Conservation (phyloP, 2,329 filamentous ascomycete genomes). For the Ceratocystiopsis sp. region DNA sequence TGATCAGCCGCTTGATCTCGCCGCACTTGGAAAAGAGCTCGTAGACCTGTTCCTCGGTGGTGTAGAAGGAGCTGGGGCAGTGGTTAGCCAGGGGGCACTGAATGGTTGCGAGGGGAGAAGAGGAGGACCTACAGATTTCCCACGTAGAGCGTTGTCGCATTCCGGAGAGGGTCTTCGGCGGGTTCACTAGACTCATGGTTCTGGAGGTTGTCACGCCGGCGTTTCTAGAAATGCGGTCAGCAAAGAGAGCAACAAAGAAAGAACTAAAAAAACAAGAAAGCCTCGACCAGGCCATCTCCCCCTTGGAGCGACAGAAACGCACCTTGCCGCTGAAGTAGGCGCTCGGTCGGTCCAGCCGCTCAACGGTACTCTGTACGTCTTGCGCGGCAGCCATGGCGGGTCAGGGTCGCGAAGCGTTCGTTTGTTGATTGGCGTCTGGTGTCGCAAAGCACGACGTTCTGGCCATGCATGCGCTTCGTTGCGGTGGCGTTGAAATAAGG, state of each 20-base stretch:
- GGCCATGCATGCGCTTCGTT: too few species aligned
- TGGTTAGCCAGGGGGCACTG: background rate
- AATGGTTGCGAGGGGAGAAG: background rate
- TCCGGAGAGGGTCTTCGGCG: slow-evolving; percentile 63
- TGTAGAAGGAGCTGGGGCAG: slow-evolving; percentile 67
- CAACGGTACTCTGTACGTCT: slow-evolving; percentile 51
- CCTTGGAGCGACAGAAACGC: slow-evolving; percentile 14
- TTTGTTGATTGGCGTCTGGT: too few species aligned
- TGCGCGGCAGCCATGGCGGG: slow-evolving; percentile 3
- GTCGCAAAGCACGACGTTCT: too few species aligned
- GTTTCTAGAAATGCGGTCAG: slow-evolving; percentile 20
- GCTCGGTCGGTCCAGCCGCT: slow-evolving; percentile 83
- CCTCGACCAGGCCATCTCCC: too few species aligned
- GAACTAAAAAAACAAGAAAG: background rate
- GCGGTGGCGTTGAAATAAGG: too few species aligned
- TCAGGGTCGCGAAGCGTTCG: too few species aligned
- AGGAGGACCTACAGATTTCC: slow-evolving; percentile 60
- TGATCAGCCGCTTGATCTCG: slow-evolving; percentile 93
- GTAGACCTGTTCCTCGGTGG: slow-evolving; percentile 96
- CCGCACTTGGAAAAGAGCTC: slow-evolving; percentile 92
- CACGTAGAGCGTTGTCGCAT: slow-evolving; percentile 91
- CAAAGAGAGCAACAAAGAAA: background rate
- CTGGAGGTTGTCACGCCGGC: slow-evolving; percentile 39
- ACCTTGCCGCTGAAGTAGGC: slow-evolving; percentile 83
- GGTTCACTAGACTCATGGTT: slow-evolving; percentile 28